Base-by-base conservation (phyloP, 1,139 yeast species). In the Lodderomyces parapsilosis region DNA sequence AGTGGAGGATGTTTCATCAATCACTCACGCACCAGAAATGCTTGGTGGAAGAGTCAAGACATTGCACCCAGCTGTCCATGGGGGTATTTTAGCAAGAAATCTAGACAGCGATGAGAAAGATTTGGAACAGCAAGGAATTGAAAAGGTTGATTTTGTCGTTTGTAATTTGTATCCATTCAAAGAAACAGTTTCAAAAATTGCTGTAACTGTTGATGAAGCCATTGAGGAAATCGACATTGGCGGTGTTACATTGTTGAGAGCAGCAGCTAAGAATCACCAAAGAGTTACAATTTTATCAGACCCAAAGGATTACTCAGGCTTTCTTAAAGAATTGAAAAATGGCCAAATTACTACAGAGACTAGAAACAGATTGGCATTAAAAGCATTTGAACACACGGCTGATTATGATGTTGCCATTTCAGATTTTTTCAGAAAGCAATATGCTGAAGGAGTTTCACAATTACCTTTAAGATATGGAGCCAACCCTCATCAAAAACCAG, bases 21-120 rank as follows among this genome's bases (percentile, higher is more conserved):
- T 93, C 63, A 93, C 99, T 40, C 96, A 90, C 62, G 98, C 98
- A 30, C 99, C 99, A 43, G 99, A 93, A 70, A 93, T 93, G 96
- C 78, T 93, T 56, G 96, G 97, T 47, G 99, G 99, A 50, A 81
- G 99, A 71, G 99, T 93, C 58, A 93, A 93, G 76, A 93, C 99
- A 47, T 78, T 93, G 59, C 99, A 93, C 66, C 99, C 99, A 35
- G 98, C 98, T 38, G 96, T 93, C 48, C 99, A 93, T 65, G 99
- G 96, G 55, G 99, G 98, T 74, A 93, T 93, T 58, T 79, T 93
- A 56, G 98, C 99, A 43, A 83, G 98, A 73, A 81, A 93, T 71
- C 77, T 87, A 62, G 95, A 86, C 57, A 76, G 87, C 50, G 99
- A 93, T 66, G 96, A 90, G 67, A 71, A 80, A 56, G 99, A 93